phyloP scores from a whole-genome alignment of 2,329 filamentous ascomycete genomes.

The Tolypocladium ovalisporum region DNA sequence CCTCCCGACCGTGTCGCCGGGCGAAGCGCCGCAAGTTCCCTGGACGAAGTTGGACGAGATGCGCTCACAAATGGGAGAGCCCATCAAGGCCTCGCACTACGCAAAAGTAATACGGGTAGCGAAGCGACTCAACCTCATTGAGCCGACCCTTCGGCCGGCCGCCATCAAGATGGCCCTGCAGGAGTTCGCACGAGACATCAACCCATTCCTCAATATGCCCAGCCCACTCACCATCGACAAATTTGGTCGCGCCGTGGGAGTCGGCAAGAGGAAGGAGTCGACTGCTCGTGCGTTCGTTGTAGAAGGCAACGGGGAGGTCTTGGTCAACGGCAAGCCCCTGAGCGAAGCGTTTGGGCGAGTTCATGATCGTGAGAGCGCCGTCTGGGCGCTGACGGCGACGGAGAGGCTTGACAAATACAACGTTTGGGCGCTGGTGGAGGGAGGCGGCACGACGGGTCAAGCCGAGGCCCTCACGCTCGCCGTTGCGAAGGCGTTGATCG shows the following conservation, averaged over 20 bases:
- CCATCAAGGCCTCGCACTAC: conserved; percentile 67
- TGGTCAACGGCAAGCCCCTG: conserved; percentile 84
- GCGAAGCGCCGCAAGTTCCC: conserved; percentile 59
- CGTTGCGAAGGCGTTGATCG: conserved; percentile 74
- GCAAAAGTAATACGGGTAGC: conserved; percentile 64
- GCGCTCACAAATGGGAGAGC: conserved; percentile 58
- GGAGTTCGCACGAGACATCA: conserved; percentile 63
- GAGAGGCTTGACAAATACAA: conserved; percentile 92
- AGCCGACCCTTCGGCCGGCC: conserved; percentile 62
- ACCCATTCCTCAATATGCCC: conserved; percentile 54
- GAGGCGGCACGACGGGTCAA: conserved; percentile 89
- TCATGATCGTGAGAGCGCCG: conserved; percentile 87
- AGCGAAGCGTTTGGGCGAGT: conserved; percentile 72
- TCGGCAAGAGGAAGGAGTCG: conserved; percentile 80
- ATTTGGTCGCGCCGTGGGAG: conserved; percentile 66
- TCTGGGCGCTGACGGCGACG: conserved; percentile 82
- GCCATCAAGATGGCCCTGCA: conserved; percentile 56
- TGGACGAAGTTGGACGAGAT: conserved; percentile 78
- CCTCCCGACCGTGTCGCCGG: conserved; percentile 56
- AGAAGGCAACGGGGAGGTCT: conserved; percentile 81
- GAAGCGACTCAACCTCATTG: conserved; percentile 74
- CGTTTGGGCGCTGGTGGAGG: conserved; percentile 73
- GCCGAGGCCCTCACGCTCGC: conserved; percentile 90
- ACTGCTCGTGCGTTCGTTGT: conserved; percentile 79
- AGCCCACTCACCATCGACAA: conserved; percentile 60